Evolutionary conservation across 495 filamentous ascomycete species (phyloP), one percentile per base, ranked within the genome.

Genomic region (Immersiella caudata): DNA sequence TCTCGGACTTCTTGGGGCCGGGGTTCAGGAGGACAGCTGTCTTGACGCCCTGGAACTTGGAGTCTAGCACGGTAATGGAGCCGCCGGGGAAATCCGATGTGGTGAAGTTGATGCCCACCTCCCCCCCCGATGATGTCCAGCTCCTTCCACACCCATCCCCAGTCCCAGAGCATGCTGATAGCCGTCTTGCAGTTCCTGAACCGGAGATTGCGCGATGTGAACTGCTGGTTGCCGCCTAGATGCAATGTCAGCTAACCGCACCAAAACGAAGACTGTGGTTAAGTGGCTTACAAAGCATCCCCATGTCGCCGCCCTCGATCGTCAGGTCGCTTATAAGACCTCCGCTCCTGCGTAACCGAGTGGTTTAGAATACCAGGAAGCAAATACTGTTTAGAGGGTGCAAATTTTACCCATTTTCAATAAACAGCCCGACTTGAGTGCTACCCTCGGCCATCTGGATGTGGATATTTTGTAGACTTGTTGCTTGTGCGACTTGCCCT

Each of bases 351-450:
- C n/a, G n/a, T n/a, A n/a, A n/a, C n/a, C n/a, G n/a, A n/a, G n/a
- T n/a, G n/a, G n/a, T n/a, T n/a, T n/a, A n/a, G n/a, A n/a, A n/a
- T n/a, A n/a, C n/a, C n/a, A n/a, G n/a, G n/a, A n/a, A n/a, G n/a
- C n/a, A n/a, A n/a, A n/a, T n/a, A n/a, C n/a, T n/a, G n/a, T n/a
- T n/a, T n/a, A n/a, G n/a, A n/a, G n/a, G n/a, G n/a, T n/a, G n/a
- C n/a, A n/a, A n/a, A n/a, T n/a, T n/a, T n/a, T n/a, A n/a, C n/a
- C 95, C 96, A 71, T 97, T 98, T 76, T 98, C 95, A 90, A 97
- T 97, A 83, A 95, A 97, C 74, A 98, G 93, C 71, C 83, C 81
- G 78, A 94, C 94, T 46, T 80, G 83, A 14, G 79, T 78, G n/a
- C 88, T 88, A 67, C 89, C 91, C 63, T 85, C 85, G 74, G 87